Percentiles rank a stretch among this genome's conserved stretches.
Conservation (phyloP, 805 yeast species). For the Barnettozyma vustinii region DNA sequence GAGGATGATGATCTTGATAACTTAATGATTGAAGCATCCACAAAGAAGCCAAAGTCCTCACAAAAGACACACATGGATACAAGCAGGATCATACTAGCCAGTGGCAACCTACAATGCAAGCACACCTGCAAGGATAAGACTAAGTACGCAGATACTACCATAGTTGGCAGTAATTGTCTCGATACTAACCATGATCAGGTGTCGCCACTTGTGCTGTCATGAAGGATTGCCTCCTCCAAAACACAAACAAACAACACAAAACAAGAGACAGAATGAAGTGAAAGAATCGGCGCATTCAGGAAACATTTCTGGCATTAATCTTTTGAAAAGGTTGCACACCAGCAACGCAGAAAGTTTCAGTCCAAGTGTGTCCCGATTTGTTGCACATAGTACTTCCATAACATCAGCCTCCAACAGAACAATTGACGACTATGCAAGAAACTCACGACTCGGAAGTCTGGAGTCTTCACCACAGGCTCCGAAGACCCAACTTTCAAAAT, state of each 20-base stretch:
- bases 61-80: neutral
- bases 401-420: neutral
- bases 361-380: neutral
- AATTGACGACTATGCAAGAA: neutral
- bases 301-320: slow-evolving; percentile 5
- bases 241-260: neutral
- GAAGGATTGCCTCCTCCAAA: slow-evolving; percentile 32
- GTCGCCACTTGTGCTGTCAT: slow-evolving; percentile 45
- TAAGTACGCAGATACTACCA: slow-evolving; percentile 9
- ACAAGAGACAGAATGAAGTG: neutral
- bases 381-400: neutral
- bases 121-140: slow-evolving; percentile 38
- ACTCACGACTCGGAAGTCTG: neutral
- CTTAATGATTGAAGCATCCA: slow-evolving; percentile 21
- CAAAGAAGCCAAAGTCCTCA: neutral
- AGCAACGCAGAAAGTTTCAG: neutral
- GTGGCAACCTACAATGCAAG: slow-evolving; percentile 30
- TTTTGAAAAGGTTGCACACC: slow-evolving; percentile 9
- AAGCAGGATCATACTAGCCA: slow-evolving; percentile 24
- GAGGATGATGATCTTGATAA: slow-evolving; percentile 27
- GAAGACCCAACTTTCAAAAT: neutral
- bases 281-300: neutral
- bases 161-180: too few species aligned
- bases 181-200: slow-evolving; percentile 21
- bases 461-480: neutral